Evolutionary conservation across 2,329 filamentous ascomycete genomes (phyloP).

Genomic region (Saccharata proteae): DNA sequence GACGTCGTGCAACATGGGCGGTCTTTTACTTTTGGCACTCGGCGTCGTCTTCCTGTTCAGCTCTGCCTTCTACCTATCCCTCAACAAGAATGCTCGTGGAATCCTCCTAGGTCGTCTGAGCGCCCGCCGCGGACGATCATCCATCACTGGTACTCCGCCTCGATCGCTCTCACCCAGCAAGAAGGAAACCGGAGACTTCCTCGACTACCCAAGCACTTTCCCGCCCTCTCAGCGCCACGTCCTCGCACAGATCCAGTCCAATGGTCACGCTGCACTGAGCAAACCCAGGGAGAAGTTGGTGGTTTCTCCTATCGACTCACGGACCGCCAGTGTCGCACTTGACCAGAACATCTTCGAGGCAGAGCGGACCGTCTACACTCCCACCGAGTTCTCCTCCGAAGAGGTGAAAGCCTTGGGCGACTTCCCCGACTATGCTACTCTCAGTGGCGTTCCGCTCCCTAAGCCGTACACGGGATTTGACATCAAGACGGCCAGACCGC

Average conservation of each 20-base stretch:
- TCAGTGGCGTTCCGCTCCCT: constrained; percentile 66
- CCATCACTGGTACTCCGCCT: constrained; percentile 40
- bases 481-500: constrained; percentile 52
- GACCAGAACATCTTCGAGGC: constrained; percentile 16
- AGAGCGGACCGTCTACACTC: constrained; percentile 36
- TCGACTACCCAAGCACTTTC: constrained; percentile 35
- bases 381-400: constrained; percentile 56
- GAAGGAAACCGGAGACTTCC: constrained; percentile 17
- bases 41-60: constrained; percentile 19
- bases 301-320: constrained; percentile 14
- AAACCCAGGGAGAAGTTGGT: too few relatives aligned
- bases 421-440: constrained; percentile 65
- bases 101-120: constrained; percentile 27
- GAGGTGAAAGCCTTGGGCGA: constrained; percentile 60
- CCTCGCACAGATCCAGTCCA: constrained; percentile 24
- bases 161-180: constrained; percentile 41
- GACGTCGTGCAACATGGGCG: constrained; percentile 13
- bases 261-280: constrained; percentile 9
- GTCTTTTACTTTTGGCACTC: constrained; percentile 15
- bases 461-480: constrained; percentile 52
- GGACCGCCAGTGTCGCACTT: too few relatives aligned
- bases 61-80: constrained; percentile 16
- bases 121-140: constrained; percentile 29
- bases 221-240: constrained; percentile 41
- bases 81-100: constrained; percentile 25